phyloP scores from a whole-genome alignment of 257 asterid genomes.

The Penstemon davidsonii region DNA sequence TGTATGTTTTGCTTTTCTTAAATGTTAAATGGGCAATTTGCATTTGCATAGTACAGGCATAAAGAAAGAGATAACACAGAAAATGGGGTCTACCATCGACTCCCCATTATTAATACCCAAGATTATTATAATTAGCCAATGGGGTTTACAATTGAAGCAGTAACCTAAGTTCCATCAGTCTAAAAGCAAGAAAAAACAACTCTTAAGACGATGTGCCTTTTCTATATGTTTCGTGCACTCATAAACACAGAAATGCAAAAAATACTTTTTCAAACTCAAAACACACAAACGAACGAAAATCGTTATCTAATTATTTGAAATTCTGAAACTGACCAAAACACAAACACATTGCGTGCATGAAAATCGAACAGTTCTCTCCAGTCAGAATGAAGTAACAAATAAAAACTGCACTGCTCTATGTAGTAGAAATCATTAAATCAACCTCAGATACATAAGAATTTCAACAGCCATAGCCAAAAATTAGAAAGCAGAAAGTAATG shows the following conservation, averaged over 20 bases:
- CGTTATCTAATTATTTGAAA: background rate
- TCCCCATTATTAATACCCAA: slow-evolving; percentile 25
- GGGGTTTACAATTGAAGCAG: slow-evolving; percentile 25
- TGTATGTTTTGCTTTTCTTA: background rate
- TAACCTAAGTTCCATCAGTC: slow-evolving; percentile 24
- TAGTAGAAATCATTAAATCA: background rate
- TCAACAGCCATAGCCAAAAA: too few species aligned
- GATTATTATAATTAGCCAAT: slow-evolving; percentile 13
- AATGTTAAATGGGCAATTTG: background rate
- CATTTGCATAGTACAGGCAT: slow-evolving; percentile 15
- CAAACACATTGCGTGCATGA: slow-evolving; percentile 50
- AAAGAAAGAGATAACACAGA: slow-evolving; percentile 24
- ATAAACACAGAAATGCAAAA: too few species aligned
- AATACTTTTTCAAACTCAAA: too few species aligned
- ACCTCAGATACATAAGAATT: slow-evolving; percentile 3
- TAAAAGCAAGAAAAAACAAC: slow-evolving; percentile 20
- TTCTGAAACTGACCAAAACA: slow-evolving; percentile 13
- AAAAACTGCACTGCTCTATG: background rate
- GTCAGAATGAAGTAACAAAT: too few species aligned
- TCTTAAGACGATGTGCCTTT: too few species aligned
- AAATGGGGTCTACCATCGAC: slow-evolving; percentile 46
- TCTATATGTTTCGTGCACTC: too few species aligned
- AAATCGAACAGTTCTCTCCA: slow-evolving; percentile 4
- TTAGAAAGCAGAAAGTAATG: slow-evolving; percentile 12
- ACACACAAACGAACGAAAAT: too few species aligned